Conservation (phyloP, 805 yeast species). For the Metschnikowia cubensis region DNA sequence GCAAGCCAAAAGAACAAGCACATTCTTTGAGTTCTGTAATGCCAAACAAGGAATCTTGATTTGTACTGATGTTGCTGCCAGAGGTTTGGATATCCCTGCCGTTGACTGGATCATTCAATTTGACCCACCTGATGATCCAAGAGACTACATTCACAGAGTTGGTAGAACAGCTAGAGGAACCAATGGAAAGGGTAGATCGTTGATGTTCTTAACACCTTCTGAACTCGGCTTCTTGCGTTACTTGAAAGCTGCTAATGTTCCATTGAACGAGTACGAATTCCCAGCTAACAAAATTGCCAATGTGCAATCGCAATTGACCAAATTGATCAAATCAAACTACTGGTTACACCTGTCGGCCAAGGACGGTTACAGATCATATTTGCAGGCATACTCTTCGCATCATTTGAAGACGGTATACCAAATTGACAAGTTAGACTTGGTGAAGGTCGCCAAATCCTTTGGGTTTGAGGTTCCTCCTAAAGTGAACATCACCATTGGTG, state of each 20-base stretch:
- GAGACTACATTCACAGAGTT: conserved; percentile 97
- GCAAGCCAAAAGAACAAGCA: conserved; percentile 97
- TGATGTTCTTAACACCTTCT: conserved; percentile 91
- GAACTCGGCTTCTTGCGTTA: conserved; percentile 94
- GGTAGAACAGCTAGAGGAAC: conserved; percentile 98
- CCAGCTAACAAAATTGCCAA: conserved; percentile 93
- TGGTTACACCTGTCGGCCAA: conserved; percentile 94
- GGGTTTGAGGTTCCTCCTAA: conserved; percentile 96
- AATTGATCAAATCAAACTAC: conserved; percentile 85
- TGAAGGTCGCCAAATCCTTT: conserved; percentile 90
- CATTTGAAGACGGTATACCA: conserved; percentile 94
- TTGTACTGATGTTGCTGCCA: conserved; percentile 98
- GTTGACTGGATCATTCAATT: conserved; percentile 99
- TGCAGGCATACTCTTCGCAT: conserved; percentile 97
- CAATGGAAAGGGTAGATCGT: conserved; percentile 83
- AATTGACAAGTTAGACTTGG: conserved; percentile 89
- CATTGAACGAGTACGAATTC: conserved; percentile 95
- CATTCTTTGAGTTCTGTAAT: conserved; percentile 96
- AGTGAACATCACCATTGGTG: conserved; percentile 93
- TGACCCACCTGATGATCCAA: conserved; percentile 99
- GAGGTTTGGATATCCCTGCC: conserved; percentile 97
- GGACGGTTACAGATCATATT: conserved; percentile 94
- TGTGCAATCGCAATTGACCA: conserved; percentile 89
- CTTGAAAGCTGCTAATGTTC: conserved; percentile 94
- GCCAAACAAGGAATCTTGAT: conserved; percentile 90